A percentile compares a stretch with the other conserved stretches of the same genome.
These are phyloP conservation scores for Mortierella sp. DNA, from an alignment of 371 early-diverging fungal genomes.

Conservation along the genomic window DNA sequence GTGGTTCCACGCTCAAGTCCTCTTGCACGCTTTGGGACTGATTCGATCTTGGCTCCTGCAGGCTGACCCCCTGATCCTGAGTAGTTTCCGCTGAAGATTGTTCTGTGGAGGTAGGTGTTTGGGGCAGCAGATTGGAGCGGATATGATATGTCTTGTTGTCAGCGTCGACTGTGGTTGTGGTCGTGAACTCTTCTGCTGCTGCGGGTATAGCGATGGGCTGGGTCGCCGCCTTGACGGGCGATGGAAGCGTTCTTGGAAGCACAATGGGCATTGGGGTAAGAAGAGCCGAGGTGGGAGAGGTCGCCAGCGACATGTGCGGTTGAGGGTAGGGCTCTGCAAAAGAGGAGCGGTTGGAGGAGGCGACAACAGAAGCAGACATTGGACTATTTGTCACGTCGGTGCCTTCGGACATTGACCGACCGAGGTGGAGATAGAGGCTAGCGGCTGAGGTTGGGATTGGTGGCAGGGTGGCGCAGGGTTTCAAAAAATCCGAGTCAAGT, in stretches of 20 bases:
- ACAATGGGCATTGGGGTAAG: constrained; percentile 20
- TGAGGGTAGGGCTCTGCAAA: constrained; percentile 18
- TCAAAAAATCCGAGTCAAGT: constrained; percentile 56
- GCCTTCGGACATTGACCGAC: constrained; percentile 16
- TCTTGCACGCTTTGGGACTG: constrained; percentile 7
- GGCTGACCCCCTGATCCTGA: background rate
- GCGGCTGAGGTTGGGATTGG: constrained; percentile 9
- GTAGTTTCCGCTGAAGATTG: background rate
- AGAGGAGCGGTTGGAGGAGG: constrained; percentile 25
- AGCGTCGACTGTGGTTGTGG: constrained; percentile 59
- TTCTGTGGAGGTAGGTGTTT: constrained; percentile 36
- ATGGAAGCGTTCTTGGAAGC: constrained; percentile 13
- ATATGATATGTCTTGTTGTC: constrained; percentile 60
- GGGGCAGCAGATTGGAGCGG: constrained; percentile 53
- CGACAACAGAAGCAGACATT: constrained; percentile 20
- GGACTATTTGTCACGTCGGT: constrained; percentile 23
- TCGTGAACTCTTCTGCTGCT: constrained; percentile 33
- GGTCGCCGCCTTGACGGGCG: constrained; percentile 9
- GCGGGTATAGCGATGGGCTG: constrained; percentile 51
- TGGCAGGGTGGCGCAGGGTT: constrained; percentile 31
- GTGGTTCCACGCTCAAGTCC: constrained; percentile 19
- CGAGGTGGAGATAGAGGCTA: constrained; percentile 23
- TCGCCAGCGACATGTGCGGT: constrained; percentile 11
- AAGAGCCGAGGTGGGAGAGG: constrained; percentile 22
- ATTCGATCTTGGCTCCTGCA: background rate